These are phyloP conservation scores for Solanum bukasovii DNA, from an alignment of 257 asterid species.

Conservation along the genomic window DNA sequence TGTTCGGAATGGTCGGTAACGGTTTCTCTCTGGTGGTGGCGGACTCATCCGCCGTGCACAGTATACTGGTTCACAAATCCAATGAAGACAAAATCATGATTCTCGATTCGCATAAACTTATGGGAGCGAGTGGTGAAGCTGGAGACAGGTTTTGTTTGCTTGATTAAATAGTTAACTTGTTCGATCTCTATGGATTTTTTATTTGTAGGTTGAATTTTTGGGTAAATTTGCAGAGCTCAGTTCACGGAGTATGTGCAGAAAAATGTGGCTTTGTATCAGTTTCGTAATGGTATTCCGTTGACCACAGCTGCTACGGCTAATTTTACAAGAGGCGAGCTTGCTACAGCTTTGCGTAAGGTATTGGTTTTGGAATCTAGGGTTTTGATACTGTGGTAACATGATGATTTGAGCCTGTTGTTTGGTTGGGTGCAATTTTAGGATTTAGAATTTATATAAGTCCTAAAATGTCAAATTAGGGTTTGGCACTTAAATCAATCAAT, in stretches of 20 bases:
- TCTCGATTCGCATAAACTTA: conserved; percentile 83
- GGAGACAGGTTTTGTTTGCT: conserved; percentile 60
- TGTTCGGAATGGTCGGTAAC: conserved; percentile 79
- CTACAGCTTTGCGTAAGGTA: conserved; percentile 95
- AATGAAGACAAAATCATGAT: conserved; percentile 91
- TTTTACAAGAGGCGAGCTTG: conserved; percentile 92
- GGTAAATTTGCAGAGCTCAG: conserved; percentile 48
- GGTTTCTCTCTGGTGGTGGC: conserved; percentile 85
- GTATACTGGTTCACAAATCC: conserved; percentile 89
- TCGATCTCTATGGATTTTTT: neutral
- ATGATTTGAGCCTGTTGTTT: neutral
- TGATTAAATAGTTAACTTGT: neutral
- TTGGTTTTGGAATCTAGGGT: neutral
- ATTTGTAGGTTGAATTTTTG: neutral
- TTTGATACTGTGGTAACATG: neutral
- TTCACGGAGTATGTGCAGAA: conserved; percentile 93
- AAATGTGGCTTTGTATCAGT: conserved; percentile 87
- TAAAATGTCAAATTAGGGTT: neutral
- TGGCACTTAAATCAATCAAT: neutral
- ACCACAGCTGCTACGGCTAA: conserved; percentile 94
- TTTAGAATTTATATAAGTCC: neutral
- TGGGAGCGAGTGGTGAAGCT: conserved; percentile 97
- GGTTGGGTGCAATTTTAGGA: neutral
- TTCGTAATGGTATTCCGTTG: conserved; percentile 92
- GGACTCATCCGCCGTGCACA: conserved; percentile 89